phyloP scores from a whole-genome alignment of 2,329 filamentous ascomycete genomes.

The Clonostachys rosea region DNA sequence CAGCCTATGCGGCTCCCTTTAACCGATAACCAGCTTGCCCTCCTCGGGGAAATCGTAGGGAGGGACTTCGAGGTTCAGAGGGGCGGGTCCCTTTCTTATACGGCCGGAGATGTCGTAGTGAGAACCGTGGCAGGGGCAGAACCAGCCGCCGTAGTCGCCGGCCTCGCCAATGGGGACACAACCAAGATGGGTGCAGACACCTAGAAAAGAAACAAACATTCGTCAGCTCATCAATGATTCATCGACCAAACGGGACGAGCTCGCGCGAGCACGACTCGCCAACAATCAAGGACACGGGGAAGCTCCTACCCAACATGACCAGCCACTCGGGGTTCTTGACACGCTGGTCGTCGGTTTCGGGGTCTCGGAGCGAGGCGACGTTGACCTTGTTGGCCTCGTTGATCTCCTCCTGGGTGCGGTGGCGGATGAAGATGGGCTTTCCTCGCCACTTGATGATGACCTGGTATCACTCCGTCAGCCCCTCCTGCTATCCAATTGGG shows the following conservation, averaged over 20 bases:
- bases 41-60: conserved; percentile 91
- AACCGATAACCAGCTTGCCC: conserved; percentile 87
- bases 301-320: conserved; percentile 81
- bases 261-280: background rate
- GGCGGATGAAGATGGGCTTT: conserved; percentile 99
- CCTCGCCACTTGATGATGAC: conserved; percentile 99
- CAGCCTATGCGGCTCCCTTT: conserved; percentile 21
- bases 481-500: background rate
- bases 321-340: conserved; percentile 99
- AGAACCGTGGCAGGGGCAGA: conserved; percentile 99
- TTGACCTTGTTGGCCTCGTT: conserved; percentile 88
- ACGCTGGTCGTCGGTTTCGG: conserved; percentile 84
- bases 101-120: conserved; percentile 99
- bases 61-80: conserved; percentile 95
- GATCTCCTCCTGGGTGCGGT: conserved; percentile 92
- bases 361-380: conserved; percentile 80
- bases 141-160: conserved; percentile 97
- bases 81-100: conserved; percentile 94
- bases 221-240: background rate
- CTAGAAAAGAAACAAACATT: conserved; percentile 30
- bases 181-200: conserved; percentile 98
- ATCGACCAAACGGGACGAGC: background rate
- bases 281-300: background rate
- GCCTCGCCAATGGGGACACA: conserved; percentile 99
- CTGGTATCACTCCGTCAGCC: conserved; percentile 31